Evolutionary conservation across 163 green algal genomes (phyloP).

Genomic region (Picocystis sp.): DNA sequence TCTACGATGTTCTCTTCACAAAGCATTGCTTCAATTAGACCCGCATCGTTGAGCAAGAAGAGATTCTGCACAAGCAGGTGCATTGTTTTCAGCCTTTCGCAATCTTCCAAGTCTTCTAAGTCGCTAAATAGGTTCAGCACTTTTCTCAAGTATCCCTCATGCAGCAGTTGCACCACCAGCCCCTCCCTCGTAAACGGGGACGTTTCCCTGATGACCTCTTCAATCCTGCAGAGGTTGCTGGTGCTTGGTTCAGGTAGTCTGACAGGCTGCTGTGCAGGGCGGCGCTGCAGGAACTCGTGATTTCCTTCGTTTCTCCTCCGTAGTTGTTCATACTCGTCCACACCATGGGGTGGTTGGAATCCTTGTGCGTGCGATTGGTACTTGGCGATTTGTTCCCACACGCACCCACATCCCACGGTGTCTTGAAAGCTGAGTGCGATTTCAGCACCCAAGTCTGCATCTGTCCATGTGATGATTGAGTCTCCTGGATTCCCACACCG

Average conservation of each 20-base stretch:
- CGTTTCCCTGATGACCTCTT: conserved; percentile 1
- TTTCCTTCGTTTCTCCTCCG: not conserved
- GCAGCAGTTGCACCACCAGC: not conserved
- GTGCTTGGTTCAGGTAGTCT: too few relatives aligned
- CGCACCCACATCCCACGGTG: conserved; percentile 51
- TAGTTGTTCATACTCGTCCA: not conserved
- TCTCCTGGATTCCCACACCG: conserved; percentile 34
- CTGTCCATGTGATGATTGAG: conserved; percentile 94
- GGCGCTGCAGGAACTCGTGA: not conserved
- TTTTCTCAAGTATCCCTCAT: conserved; percentile 24
- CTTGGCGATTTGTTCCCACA: conserved; percentile 39
- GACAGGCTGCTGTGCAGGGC: not conserved
- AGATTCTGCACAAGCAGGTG: conserved; percentile 45
- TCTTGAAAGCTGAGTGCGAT: conserved; percentile 92
- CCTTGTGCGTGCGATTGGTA: not conserved
- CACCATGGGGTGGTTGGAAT: not conserved
- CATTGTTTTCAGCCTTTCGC: conserved; percentile 39
- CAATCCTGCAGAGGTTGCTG: not conserved
- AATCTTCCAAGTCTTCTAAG: conserved; percentile 86
- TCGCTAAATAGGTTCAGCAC: conserved; percentile 76
- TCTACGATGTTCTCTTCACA: conserved; percentile 70
- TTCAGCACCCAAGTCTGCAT: conserved; percentile 69
- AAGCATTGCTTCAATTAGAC: conserved; percentile 77
- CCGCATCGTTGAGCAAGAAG: conserved; percentile 82
- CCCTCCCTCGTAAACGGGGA: not conserved